These are phyloP conservation scores for Lichina pygmaea DNA, from an alignment of 495 filamentous ascomycete species.

Conservation along the genomic window DNA sequence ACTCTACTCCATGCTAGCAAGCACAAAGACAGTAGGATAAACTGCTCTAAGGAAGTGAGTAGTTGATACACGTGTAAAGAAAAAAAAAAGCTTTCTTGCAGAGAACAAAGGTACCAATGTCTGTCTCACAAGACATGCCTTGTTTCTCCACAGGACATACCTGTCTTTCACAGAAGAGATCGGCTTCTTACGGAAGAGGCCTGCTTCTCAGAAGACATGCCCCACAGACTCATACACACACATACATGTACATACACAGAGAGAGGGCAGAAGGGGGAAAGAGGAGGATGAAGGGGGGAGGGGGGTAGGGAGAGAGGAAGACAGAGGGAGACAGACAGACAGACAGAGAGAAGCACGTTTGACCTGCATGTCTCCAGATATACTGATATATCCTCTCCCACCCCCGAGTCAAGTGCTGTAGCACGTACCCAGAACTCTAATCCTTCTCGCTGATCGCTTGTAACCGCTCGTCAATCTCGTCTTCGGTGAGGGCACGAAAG, in stretches of 20 bases:
- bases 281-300: not conserved
- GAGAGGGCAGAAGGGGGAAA: not conserved
- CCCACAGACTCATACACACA: not conserved
- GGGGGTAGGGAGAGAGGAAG: not conserved
- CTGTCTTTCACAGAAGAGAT: no score
- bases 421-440: slow-evolving; percentile 16
- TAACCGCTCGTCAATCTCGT: slow-evolving; percentile 93
- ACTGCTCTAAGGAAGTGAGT: no score
- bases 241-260: not conserved
- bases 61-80: no score
- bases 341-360: not conserved
- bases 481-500: slow-evolving; percentile 79
- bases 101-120: not conserved
- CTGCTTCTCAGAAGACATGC: no score
- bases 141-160: not conserved
- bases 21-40: no score
- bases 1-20: no score
- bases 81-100: no score
- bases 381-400: no score
- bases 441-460: slow-evolving; percentile 98
- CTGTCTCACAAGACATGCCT: not conserved
- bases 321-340: not conserved
- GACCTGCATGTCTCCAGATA: no score
- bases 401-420: no score
- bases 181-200: no score